Base-by-base conservation (phyloP, 305 asterid species). In the Salvia sclarea region DNA sequence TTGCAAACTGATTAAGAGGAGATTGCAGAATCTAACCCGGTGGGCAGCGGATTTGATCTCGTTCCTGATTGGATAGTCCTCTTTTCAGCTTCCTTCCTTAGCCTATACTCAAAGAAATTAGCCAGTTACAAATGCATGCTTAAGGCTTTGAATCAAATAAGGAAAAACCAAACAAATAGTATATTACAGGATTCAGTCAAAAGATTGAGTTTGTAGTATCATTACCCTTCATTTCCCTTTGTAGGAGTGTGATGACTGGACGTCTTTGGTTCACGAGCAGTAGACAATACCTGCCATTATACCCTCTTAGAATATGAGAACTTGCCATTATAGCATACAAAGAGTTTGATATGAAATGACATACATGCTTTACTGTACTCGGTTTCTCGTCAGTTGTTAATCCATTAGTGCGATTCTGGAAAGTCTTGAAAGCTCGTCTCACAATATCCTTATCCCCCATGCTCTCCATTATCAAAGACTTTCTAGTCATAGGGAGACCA, bases 371-470 rank as follows among this genome's bases (percentile, higher is more conserved):
- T 16, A 67, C 66, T 67, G 81, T n/a, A 70, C 71, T 72, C 49
- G 75, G 65, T 52, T 75, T 83, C 52, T 79, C 85, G 77, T 88
- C 82, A 41, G 61, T 41, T 13, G 74, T 59, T 41, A 81, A 74
- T 70, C 74, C 91, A 71, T 65, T 83, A 24, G 63, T 52, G 25
- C 82, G 87, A 58, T 80, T 86, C 75, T 87, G 96, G 68, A 93
- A 91, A 73, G 92, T 73, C 87, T 81, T 93, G 79, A 93, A 93
- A 75, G 96, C 98, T 72, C 96, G 85, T 59, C 75, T 82, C 21
- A 94, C 95, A 38, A 94, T 91, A 70, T 91, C 98, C 83, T 94
- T 91, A 80, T 94, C 97, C 77, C 97, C 97, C 98, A 93, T 90
- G 61, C 77, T 78, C 81, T 93, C 98, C 98, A 93, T 93, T 62